A percentile compares a stretch with the other conserved stretches of the same genome.
These are phyloP conservation scores for Echinosophora koreensis DNA, from an alignment of 306 rosid species.

Conservation along the genomic window DNA sequence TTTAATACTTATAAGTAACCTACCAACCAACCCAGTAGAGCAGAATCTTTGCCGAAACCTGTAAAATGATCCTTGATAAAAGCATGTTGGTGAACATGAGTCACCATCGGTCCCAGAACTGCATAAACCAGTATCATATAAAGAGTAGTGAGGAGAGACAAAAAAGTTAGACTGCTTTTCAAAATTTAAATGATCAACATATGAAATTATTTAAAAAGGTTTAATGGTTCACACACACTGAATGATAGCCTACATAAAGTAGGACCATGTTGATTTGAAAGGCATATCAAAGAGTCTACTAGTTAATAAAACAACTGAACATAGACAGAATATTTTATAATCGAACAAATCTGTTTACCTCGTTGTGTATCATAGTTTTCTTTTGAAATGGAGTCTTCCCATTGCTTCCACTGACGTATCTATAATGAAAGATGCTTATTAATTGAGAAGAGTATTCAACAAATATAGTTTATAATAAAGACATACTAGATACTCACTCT, in stretches of 20 bases:
- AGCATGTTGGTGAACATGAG: constrained; percentile 73
- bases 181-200: constrained; percentile 13
- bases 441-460: neutral
- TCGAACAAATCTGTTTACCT: constrained; percentile 46
- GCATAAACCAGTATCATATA: constrained; percentile 52
- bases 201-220: neutral
- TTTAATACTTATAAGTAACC: constrained; percentile 41
- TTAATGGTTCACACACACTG: neutral
- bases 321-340: neutral
- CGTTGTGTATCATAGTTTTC: constrained; percentile 49
- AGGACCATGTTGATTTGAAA: neutral
- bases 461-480: constrained; percentile 12
- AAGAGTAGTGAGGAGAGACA: constrained; percentile 16
- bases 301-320: neutral
- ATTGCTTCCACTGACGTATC: constrained; percentile 88
- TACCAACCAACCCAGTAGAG: constrained; percentile 82
- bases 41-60: constrained; percentile 74
- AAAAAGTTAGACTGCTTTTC: neutral
- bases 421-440: constrained; percentile 26
- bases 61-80: constrained; percentile 71
- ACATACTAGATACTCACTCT: constrained; percentile 58
- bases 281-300: neutral
- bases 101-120: constrained; percentile 56
- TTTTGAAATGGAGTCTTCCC: constrained; percentile 72
- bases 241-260: neutral